A percentile compares a stretch with the other conserved stretches of the same genome.
phyloP scores from a whole-genome alignment of 169 alveolate species.

The Plasmodium knowlesi region DNA sequence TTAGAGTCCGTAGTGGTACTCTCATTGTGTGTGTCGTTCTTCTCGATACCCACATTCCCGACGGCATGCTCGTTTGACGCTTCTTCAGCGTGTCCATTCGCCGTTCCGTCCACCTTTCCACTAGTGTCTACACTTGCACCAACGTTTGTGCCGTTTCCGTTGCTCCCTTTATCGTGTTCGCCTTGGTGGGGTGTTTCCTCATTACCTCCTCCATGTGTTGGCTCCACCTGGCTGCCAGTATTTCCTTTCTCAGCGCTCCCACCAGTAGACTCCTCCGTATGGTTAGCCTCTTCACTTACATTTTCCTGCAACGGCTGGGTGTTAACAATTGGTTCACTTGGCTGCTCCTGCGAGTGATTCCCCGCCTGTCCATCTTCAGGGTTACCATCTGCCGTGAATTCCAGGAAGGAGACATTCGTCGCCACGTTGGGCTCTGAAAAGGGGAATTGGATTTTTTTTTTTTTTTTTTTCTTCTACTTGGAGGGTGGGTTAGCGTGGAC shows the following conservation, averaged over 20 bases:
- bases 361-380: background rate
- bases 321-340: background rate
- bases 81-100: background rate
- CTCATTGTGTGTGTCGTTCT: background rate
- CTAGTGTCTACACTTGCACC: background rate
- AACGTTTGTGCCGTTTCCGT: background rate
- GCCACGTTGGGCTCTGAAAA: background rate
- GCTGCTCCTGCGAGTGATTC: background rate
- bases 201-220: background rate
- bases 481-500: background rate
- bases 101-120: background rate
- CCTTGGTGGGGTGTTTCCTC: background rate
- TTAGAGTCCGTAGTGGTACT: background rate
- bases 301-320: conserved; percentile 24
- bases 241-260: background rate
- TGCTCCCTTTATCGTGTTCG: background rate
- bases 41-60: background rate
- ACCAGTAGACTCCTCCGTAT: background rate
- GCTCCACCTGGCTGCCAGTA: background rate
- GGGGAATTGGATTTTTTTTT: background rate
- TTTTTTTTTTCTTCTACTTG: background rate
- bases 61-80: background rate
- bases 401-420: conserved; percentile 14
- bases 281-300: background rate
- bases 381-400: background rate